phyloP scores from a whole-genome alignment of 2,329 filamentous ascomycete species.

The Colletotrichum echinochloae region DNA sequence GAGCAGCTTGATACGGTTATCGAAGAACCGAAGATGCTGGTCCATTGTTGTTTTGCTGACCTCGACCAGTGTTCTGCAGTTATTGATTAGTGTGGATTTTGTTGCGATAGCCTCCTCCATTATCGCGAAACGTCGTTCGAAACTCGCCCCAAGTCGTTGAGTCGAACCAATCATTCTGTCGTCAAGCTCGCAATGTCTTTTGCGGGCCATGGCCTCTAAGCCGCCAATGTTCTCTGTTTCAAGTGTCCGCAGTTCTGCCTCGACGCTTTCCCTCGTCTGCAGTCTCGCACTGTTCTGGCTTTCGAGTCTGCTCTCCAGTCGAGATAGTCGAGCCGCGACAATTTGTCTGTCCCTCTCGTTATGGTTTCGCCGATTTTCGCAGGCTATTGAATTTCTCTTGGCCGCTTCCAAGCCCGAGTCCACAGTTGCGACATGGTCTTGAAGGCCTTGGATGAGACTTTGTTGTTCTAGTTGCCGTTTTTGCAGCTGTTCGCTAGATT shows the following conservation, averaged over 20 bases:
- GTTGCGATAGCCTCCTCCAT: conserved; percentile 15
- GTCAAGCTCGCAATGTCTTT: neutral
- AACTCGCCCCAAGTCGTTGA: neutral
- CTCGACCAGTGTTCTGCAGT: conserved; percentile 32
- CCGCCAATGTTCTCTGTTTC: neutral
- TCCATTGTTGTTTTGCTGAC: conserved; percentile 17
- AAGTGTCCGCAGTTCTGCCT: neutral
- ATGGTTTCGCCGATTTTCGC: neutral
- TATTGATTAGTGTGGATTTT: conserved; percentile 12
- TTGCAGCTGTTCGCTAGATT: neutral
- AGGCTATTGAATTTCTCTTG: neutral
- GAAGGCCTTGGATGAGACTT: neutral
- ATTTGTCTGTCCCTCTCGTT: neutral
- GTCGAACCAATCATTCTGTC: neutral
- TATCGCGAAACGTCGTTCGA: neutral
- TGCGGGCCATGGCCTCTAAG: neutral
- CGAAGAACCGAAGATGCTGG: conserved; percentile 12
- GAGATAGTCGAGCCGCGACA: neutral
- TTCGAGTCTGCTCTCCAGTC: neutral
- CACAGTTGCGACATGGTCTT: neutral
- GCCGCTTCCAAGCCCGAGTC: neutral
- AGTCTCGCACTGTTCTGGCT: too few species aligned
- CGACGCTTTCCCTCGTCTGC: neutral
- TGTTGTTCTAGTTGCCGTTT: neutral
- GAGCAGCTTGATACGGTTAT: conserved; percentile 8